Evolutionary conservation across 805 yeast species (phyloP).

Genomic region (Torulaspora indica): DNA sequence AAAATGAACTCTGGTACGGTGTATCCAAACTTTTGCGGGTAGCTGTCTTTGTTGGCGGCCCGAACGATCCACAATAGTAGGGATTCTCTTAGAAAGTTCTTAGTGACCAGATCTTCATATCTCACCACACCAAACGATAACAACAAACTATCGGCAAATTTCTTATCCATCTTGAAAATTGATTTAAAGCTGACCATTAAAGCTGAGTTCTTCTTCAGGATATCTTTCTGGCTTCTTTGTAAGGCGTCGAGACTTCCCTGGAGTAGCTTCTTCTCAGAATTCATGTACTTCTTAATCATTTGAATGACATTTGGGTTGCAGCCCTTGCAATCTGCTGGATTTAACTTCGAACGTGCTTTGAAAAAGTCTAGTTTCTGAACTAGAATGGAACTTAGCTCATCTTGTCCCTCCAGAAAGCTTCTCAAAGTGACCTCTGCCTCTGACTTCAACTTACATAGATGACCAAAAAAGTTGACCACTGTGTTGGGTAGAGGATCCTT

Average conservation of each 20-base stretch:
- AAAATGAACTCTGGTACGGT: constrained; percentile 50
- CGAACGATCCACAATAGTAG: constrained; percentile 62
- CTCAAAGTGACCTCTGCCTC: constrained; percentile 48
- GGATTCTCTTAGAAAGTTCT: constrained; percentile 52
- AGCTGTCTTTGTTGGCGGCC: constrained; percentile 44
- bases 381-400: constrained; percentile 49
- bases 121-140: constrained; percentile 53
- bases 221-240: constrained; percentile 28
- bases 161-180: constrained; percentile 50
- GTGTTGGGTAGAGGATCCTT: constrained; percentile 40
- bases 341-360: constrained; percentile 33
- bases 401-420: constrained; percentile 57
- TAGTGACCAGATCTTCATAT: constrained; percentile 47
- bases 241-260: constrained; percentile 41
- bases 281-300: constrained; percentile 44
- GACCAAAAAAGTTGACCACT: constrained; percentile 51
- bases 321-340: constrained; percentile 24
- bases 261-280: constrained; percentile 47
- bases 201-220: constrained; percentile 43
- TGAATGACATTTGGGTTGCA: constrained; percentile 26
- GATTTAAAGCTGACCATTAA: constrained; percentile 50
- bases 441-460: constrained; percentile 45
- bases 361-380: constrained; percentile 45
- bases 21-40: constrained; percentile 26
- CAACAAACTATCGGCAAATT: constrained; percentile 50